Evolutionary conservation across 371 early-diverging fungal genomes (phyloP).

Genomic region (Circinella umbellata): DNA sequence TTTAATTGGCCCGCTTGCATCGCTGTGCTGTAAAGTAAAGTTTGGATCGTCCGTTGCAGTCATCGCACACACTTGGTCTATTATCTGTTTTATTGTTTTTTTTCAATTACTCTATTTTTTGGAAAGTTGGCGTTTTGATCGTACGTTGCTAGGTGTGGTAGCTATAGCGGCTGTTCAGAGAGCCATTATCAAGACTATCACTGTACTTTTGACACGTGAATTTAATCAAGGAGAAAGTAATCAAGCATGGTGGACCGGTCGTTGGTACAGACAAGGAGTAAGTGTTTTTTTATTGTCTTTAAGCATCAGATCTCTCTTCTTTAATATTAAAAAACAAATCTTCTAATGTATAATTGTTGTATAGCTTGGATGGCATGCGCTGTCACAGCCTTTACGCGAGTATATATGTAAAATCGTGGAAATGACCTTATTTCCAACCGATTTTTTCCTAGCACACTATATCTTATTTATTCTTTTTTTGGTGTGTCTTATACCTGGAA

Average conservation of each 20-base stretch:
- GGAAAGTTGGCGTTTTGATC: constrained; percentile 67
- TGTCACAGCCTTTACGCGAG: constrained; percentile 76
- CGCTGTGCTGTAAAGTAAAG: constrained; percentile 62
- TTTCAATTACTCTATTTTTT: constrained; percentile 70
- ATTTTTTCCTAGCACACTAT: constrained; percentile 75
- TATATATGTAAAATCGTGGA: constrained; percentile 86
- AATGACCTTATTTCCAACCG: constrained; percentile 81
- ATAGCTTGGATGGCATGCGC: constrained; percentile 65
- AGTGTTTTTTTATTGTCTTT: constrained; percentile 5
- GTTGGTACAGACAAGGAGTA: constrained; percentile 77
- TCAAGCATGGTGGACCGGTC: constrained; percentile 89
- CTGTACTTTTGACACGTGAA: constrained; percentile 75
- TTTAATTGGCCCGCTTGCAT: constrained; percentile 63
- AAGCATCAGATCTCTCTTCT: not conserved
- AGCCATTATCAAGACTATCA: constrained; percentile 69
- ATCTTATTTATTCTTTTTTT: constrained; percentile 71
- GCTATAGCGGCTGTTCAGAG: constrained; percentile 66
- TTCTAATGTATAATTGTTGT: not conserved
- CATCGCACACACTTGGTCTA: constrained; percentile 68
- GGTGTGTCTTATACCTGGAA: constrained; percentile 71
- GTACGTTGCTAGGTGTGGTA: constrained; percentile 72
- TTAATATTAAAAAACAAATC: not conserved
- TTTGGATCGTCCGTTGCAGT: constrained; percentile 76
- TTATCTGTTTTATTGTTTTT: constrained; percentile 60
- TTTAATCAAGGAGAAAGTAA: constrained; percentile 76